Evolutionary conservation across 2,329 filamentous ascomycete genomes (phyloP), one percentile per base, ranked within the genome.

Genomic region (Hypomyces perniciosus): DNA sequence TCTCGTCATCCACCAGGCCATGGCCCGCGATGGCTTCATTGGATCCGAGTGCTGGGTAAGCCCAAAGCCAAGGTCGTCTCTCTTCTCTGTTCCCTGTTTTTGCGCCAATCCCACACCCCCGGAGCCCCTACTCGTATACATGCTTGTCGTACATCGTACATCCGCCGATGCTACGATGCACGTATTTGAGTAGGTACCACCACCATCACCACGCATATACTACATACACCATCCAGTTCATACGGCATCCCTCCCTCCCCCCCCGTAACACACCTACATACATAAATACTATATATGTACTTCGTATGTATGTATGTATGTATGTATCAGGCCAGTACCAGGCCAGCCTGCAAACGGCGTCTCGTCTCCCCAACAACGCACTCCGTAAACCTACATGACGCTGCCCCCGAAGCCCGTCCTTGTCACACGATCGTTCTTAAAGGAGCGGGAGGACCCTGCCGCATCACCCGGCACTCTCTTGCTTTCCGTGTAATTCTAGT

Each of bases 361-460:
- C 46, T 48, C 51, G 20, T 20, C 20, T 20, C 54, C 51, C 54
- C 54, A 56, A 54, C 51, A 56, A 54, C 51, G 48, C 44, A 47
- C 46, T 54, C 46, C 46, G 51, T 53, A 35, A 33, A 47, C 48
- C 48, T 51, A 51, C 48, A 47, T 51, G 39, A 47, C 46, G 50
- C 53, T 43, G 41, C 46, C 50, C 43, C 48, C 48, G 48, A 49
- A 44, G 37, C 47, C 53, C 42, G 46, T 48, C 50, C 42, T 55
- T 46, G 45, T 55, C 50, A 40, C 33, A 46, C 50, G 48, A 43
- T 38, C 46, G 37, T 53, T 44, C 46, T 50, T 51, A 53, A 53
- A 48, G 51, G 38, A 40, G 43, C 51, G 51, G 48, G 51, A 43
- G 42, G 46, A 34, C 51, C 51, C 46, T 53, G 51, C 51, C 39